Evolutionary conservation across 352 stramenopile species (phyloP).

Genomic region (Pythium sukuiense): DNA sequence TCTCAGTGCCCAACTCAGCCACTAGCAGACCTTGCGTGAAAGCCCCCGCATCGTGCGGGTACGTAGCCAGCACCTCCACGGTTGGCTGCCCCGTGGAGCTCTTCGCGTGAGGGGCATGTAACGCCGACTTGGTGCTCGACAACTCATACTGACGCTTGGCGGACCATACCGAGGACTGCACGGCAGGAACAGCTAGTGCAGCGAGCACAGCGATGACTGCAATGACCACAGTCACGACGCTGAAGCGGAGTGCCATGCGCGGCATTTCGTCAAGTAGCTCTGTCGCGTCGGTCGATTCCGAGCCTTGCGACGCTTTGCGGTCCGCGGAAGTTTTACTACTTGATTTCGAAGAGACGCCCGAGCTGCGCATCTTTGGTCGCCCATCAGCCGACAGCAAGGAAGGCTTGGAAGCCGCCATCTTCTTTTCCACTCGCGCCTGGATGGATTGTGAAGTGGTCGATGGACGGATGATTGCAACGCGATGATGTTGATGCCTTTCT

Average conservation of each 20-base stretch:
- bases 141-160: conserved; percentile 2
- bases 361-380: conserved; percentile 9
- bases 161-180: conserved; percentile 2
- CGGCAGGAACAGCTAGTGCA: conserved; percentile 9
- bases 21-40: conserved; percentile 89
- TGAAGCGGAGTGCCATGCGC: conserved; percentile 7
- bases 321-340: conserved; percentile 4
- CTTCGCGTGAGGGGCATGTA: neutral
- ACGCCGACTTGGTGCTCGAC: conserved; percentile 7
- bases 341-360: neutral
- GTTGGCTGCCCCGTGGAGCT: conserved; percentile 18
- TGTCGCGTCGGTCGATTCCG: neutral
- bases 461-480: neutral
- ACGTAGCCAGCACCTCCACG: conserved; percentile 66
- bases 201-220: conserved; percentile 5
- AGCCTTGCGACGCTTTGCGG: neutral
- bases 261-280: conserved; percentile 6
- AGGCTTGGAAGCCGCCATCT: neutral
- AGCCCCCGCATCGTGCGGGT: conserved; percentile 74
- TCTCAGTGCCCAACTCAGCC: conserved; percentile 43
- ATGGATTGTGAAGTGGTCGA: neutral
- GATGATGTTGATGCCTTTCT: neutral
- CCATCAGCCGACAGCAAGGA: neutral
- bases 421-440: neutral
- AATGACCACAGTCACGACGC: conserved; percentile 13